Evolutionary conservation across 2,329 filamentous ascomycete species (phyloP).

Genomic region (Diplodia scrobiculata): DNA sequence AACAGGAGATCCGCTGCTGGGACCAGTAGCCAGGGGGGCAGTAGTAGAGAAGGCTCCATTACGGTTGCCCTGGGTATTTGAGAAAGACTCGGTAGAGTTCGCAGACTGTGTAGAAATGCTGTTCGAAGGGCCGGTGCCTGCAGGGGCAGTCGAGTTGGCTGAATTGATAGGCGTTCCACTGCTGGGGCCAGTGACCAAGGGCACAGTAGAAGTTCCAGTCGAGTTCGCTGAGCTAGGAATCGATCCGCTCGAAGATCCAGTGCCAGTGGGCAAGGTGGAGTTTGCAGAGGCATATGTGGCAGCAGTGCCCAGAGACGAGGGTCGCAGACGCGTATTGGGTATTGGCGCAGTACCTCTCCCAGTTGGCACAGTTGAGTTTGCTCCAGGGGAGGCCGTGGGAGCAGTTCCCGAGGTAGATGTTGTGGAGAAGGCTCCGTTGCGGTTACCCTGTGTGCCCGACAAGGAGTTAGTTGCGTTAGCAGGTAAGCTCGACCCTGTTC

Average conservation of each 20-base stretch:
- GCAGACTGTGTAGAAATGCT: slow-evolving; percentile 16
- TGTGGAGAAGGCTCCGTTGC: not conserved
- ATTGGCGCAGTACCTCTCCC: not conserved
- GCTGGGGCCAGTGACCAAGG: not conserved
- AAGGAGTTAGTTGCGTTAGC: slow-evolving; percentile 5
- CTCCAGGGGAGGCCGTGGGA: not conserved
- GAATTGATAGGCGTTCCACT: slow-evolving; percentile 7
- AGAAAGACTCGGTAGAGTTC: slow-evolving; percentile 20
- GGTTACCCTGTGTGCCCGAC: not conserved
- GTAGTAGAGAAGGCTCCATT: slow-evolving; percentile 20
- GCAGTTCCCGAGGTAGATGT: not conserved
- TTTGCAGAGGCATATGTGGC: not conserved
- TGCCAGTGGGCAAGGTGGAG: not conserved
- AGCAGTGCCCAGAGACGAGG: no score
- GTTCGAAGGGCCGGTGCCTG: not conserved
- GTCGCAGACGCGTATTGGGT: no score
- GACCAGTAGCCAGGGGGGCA: not conserved
- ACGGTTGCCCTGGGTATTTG: not conserved
- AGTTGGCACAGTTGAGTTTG: not conserved
- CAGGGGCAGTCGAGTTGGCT: not conserved
- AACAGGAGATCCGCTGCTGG: slow-evolving; percentile 28
- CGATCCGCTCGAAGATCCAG: not conserved
- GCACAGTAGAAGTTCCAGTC: not conserved
- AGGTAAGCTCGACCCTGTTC: slow-evolving; percentile 6
- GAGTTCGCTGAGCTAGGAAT: not conserved